Conservation (phyloP, 192 early-diverging fungal genomes). For the Umbelopsis vinacea region DNA sequence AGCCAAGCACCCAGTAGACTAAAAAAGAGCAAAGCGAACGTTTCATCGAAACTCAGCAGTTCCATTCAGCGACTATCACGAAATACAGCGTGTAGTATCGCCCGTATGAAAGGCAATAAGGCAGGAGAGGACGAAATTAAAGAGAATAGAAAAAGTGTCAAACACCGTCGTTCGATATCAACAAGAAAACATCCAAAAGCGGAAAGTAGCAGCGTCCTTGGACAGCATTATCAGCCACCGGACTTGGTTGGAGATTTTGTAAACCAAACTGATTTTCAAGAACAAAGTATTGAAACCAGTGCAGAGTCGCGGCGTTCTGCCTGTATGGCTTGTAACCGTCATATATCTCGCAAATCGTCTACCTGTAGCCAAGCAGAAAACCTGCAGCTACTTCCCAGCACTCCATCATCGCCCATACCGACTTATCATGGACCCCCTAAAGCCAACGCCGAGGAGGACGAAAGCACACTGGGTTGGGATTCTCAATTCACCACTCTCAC, state of each 20-base stretch:
- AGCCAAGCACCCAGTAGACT: neutral
- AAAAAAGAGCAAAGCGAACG: neutral
- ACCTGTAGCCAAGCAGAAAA: neutral
- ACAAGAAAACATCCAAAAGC: slow-evolving; percentile 9
- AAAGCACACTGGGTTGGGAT: slow-evolving; percentile 16
- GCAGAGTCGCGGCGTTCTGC: neutral
- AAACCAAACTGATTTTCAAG: slow-evolving; percentile 18
- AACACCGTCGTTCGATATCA: neutral
- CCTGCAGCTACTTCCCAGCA: neutral
- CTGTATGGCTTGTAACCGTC: slow-evolving; percentile 22
- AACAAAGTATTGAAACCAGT: neutral
- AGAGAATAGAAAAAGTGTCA: neutral
- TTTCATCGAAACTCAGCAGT: neutral
- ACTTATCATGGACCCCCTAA: neutral
- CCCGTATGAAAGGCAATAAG: neutral
- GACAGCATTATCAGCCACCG: slow-evolving; percentile 11
- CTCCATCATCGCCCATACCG: slow-evolving; percentile 7
- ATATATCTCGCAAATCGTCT: neutral
- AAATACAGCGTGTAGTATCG: neutral
- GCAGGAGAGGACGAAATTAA: neutral
- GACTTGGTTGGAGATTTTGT: slow-evolving; percentile 10
- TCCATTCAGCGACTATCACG: slow-evolving; percentile 5
- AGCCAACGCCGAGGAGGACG: neutral
- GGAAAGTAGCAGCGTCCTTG: slow-evolving; percentile 5
- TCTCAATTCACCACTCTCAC: slow-evolving; percentile 22